Conservation (phyloP, 306 rosid species). For the Ormosia semicastrata region DNA sequence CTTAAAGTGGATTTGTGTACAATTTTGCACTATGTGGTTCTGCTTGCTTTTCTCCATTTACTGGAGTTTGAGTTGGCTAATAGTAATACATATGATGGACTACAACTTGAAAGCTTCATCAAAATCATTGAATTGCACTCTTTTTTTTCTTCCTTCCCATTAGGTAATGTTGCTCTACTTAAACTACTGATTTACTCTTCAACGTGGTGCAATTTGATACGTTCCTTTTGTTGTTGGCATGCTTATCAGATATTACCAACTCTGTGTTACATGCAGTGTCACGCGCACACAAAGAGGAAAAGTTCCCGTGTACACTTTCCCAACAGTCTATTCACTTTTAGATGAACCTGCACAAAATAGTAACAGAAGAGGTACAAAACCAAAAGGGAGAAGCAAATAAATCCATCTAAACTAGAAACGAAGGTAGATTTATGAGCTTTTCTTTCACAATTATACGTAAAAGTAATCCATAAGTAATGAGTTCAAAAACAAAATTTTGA, state of each 20-base stretch:
- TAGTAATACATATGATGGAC: too few relatives aligned
- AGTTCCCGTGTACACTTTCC: too few relatives aligned
- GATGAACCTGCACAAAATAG: too few relatives aligned
- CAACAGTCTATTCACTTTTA: too few relatives aligned
- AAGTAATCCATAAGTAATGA: background rate
- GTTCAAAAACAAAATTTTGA: slow-evolving; percentile 5
- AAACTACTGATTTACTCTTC: background rate
- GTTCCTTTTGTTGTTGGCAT: background rate
- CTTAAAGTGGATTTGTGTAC: too few relatives aligned
- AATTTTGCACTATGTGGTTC: background rate
- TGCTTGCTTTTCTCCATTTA: too few relatives aligned
- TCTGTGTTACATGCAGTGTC: background rate
- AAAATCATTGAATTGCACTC: too few relatives aligned
- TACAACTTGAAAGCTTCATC: too few relatives aligned
- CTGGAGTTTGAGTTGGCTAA: too few relatives aligned
- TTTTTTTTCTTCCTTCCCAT: too few relatives aligned
- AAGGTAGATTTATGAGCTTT: background rate
- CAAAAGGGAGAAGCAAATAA: background rate
- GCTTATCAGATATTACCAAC: background rate
- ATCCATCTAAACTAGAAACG: background rate
- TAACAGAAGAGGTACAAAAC: background rate
- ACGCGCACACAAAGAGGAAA: background rate
- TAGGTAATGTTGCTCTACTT: too few relatives aligned
- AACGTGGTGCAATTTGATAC: background rate
- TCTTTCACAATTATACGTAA: background rate